phyloP scores from a whole-genome alignment of 768 basidiomycete genomes.

The Boletus sp. region DNA sequence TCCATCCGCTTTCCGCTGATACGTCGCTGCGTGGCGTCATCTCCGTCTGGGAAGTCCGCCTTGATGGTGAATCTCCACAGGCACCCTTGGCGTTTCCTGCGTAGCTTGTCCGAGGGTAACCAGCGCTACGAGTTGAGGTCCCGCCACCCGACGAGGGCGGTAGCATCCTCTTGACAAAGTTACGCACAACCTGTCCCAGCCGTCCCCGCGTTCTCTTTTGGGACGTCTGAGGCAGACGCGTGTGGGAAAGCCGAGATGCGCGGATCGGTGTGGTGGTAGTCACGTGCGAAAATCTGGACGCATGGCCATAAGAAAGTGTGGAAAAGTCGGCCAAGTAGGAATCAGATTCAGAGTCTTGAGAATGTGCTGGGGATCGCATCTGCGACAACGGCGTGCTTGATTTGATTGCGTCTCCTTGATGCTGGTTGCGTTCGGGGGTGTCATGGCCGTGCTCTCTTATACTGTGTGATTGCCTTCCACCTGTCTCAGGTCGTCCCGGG shows the following conservation, averaged over 20 bases:
- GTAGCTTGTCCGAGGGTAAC: background rate
- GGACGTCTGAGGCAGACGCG: background rate
- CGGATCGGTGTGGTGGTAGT: background rate
- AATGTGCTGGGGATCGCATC: conserved; percentile 2
- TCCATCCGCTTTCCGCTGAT: conserved; percentile 20
- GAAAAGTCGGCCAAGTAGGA: conserved; percentile 18
- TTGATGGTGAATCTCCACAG: background rate
- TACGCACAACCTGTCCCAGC: conserved; percentile 21
- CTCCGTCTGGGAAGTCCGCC: background rate
- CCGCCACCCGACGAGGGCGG: conserved; percentile 10
- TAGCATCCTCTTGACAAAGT: conserved; percentile 22
- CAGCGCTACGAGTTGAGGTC: background rate
- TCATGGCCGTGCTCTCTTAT: background rate
- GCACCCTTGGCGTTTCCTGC: background rate
- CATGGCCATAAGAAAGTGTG: conserved; percentile 5
- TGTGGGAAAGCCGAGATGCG: background rate
- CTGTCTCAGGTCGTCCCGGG: background rate
- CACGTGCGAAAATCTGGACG: background rate
- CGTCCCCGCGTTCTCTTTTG: conserved; percentile 12
- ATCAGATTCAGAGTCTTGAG: conserved; percentile 2
- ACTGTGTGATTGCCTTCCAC: background rate
- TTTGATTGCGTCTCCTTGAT: background rate
- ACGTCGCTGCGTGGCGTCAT: conserved; percentile 16
- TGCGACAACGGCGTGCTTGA: background rate
- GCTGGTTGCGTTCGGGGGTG: background rate